Evolutionary conservation across 1,284 basidiomycete species (phyloP), one percentile per base, ranked within the genome.

Genomic region (Grifola frondosa): DNA sequence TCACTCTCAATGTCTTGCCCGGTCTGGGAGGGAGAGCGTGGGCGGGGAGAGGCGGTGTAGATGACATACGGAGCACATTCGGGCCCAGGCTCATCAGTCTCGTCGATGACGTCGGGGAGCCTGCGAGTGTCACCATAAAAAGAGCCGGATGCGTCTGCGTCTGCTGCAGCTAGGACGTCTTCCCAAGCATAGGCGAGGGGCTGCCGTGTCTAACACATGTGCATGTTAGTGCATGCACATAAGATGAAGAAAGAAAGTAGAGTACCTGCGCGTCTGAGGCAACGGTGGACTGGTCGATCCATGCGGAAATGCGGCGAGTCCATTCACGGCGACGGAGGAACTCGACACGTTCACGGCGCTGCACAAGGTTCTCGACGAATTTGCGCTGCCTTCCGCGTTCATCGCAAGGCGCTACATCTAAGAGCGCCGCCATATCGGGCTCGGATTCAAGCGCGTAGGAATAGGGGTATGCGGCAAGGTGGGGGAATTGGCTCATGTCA

Each of bases 311-410:
- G 17, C 64, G 44, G 39, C 60, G 58, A 31, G 63, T 61, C 58
- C 60, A 63, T 48, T 64, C 63, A 35, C 62, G 56, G 34, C 53
- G 57, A 30, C 62, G 62, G 21, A 65, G 49, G 44, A 67, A 65
- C 49, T 63, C 62, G 40, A 60, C 49, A 33, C 60, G 57, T 29
- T 57, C 58, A 34, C 59, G 56, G 33, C 62, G 56, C 44, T 64
- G 62, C 37, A 52, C 54, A 25, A 44, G 36, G 37, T 46, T 56
- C 54, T 63, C 61, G 19, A 58, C 44, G 30, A 56, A 61, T 30
- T 42, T 52, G 42, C 42, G 37, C 45, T 50, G 51, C 42, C 52
- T 49, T 42, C 38, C 25, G 37, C 32, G 25, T 39, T 42, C 5
- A 36, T 12, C 15, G 42, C 35, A 4, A 33, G 39, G 4, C 46